Evolutionary conservation across 164 flowering plant species (phyloP).

Genomic region (Tetracentron sinense): DNA sequence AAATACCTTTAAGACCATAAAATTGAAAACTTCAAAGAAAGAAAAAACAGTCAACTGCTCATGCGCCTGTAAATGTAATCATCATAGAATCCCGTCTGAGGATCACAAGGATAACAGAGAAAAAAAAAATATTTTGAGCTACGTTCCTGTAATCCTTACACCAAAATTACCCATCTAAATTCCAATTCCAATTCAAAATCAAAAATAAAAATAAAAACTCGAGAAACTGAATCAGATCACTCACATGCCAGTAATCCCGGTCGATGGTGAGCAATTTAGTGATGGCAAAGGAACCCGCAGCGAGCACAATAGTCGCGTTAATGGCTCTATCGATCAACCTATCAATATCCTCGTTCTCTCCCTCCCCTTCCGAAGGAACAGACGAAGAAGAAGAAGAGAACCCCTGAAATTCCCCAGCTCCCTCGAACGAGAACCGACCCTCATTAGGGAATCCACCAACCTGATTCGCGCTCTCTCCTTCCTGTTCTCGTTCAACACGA

Average conservation of each 20-base stretch:
- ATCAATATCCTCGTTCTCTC: constrained; percentile 31
- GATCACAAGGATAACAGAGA: no score
- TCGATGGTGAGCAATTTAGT: constrained; percentile 79
- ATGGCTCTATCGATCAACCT: constrained; percentile 63
- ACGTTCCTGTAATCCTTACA: no score
- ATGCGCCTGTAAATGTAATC: no score
- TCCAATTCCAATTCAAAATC: neutral
- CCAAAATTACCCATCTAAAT: neutral
- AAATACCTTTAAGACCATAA: no score
- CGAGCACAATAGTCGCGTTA: constrained; percentile 78
- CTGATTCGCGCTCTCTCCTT: constrained; percentile 24
- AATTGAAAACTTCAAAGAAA: no score
- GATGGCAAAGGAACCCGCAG: constrained; percentile 72
- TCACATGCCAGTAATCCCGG: constrained; percentile 82
- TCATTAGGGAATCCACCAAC: constrained; percentile 53
- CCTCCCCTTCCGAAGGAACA: constrained; percentile 17
- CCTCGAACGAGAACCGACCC: constrained; percentile 57
- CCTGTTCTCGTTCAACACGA: constrained; percentile 33
- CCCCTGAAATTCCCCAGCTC: constrained; percentile 36
- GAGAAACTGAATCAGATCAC: constrained; percentile 11
- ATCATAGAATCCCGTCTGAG: no score
- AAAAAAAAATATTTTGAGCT: no score
- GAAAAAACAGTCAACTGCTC: no score
- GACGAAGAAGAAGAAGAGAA: constrained; percentile 33
- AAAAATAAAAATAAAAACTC: neutral